Evolutionary conservation across 2,329 filamentous ascomycete species (phyloP).

Genomic region (Fusarium sarcochroum): DNA sequence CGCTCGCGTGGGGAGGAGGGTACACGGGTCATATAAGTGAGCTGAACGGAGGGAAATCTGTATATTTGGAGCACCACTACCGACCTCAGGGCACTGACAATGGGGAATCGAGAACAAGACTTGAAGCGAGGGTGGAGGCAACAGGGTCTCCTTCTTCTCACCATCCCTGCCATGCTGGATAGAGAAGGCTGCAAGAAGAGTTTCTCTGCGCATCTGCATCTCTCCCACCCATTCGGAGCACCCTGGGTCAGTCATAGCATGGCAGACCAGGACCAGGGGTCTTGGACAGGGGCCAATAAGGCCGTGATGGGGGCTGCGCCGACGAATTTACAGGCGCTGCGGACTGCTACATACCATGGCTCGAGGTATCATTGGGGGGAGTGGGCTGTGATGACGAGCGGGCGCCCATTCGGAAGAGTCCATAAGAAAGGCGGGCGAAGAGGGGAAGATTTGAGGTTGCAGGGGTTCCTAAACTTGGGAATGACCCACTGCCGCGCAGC

Average conservation of each 20-base stretch:
- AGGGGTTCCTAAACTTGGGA: constrained; percentile 34
- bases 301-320: constrained; percentile 32
- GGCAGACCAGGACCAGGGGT: constrained; percentile 41
- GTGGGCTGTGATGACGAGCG: constrained; percentile 44
- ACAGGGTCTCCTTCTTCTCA: constrained; percentile 27
- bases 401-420: constrained; percentile 39
- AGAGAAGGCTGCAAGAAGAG: constrained; percentile 32
- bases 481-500: constrained; percentile 39
- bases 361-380: constrained; percentile 45
- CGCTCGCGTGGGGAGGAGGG: constrained; percentile 47
- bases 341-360: constrained; percentile 35
- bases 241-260: constrained; percentile 39
- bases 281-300: constrained; percentile 43
- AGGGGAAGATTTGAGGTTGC: constrained; percentile 36
- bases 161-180: constrained; percentile 40
- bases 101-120: constrained; percentile 34
- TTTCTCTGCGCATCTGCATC: constrained; percentile 42
- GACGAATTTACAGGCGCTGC: constrained; percentile 38
- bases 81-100: constrained; percentile 30
- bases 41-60: constrained; percentile 38
- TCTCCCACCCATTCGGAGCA: constrained; percentile 46
- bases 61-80: constrained; percentile 37
- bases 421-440: constrained; percentile 25
- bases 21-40: constrained; percentile 51
- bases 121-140: constrained; percentile 42